phyloP scores from a whole-genome alignment of 108 stramenopile genomes.

The Fragilariopsis cylindrus region DNA sequence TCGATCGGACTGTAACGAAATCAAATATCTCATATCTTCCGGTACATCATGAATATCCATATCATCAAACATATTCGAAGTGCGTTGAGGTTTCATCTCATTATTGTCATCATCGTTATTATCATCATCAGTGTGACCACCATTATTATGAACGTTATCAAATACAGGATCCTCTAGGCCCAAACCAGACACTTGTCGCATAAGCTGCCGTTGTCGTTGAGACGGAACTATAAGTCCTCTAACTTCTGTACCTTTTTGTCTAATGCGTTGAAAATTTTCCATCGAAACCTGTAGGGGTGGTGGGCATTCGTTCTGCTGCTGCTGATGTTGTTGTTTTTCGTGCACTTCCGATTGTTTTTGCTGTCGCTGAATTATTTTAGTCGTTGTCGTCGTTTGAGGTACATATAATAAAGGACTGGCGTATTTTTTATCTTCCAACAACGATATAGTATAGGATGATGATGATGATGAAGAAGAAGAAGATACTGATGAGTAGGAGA shows the following conservation, averaged over 20 bases:
- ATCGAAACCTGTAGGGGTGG: not conserved
- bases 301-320: too few species aligned
- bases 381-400: too few species aligned
- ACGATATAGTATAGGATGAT: too few species aligned
- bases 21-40: slow-evolving; percentile 25
- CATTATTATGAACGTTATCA: slow-evolving; percentile 1
- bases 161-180: slow-evolving; percentile 39
- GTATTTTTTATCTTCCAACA: too few species aligned
- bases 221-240: slow-evolving; percentile 22
- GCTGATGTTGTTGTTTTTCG: too few species aligned
- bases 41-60: slow-evolving; percentile 31
- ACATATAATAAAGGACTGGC: too few species aligned
- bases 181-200: slow-evolving; percentile 35
- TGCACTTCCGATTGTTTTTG: too few species aligned
- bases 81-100: not conserved
- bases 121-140: too few species aligned
- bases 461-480: too few species aligned
- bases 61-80: slow-evolving; percentile 25
- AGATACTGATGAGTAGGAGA: too few species aligned
- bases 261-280: not conserved
- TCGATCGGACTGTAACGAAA: slow-evolving; percentile 19
- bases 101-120: not conserved
- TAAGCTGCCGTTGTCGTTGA: slow-evolving; percentile 23
- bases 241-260: slow-evolving; percentile 5
- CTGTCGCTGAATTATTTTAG: too few species aligned